phyloP scores from a whole-genome alignment of 768 basidiomycete genomes.

The Pleurotus djamor region DNA sequence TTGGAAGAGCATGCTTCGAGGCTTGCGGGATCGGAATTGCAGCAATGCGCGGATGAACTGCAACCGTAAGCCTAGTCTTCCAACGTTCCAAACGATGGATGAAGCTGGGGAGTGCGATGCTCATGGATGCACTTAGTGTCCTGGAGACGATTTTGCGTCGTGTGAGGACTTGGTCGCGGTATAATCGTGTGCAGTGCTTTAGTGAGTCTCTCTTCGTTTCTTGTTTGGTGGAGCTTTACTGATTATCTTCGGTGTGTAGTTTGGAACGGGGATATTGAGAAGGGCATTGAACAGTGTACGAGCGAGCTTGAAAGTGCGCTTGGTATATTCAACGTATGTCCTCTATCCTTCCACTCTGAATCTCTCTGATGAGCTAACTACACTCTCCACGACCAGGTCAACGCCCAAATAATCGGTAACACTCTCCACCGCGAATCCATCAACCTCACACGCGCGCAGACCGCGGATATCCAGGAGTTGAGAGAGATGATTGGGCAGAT shows the following conservation, averaged over 20 bases:
- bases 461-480: constrained; percentile 20
- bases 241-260: constrained; percentile 25
- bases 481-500: constrained; percentile 37
- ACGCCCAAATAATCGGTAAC: constrained; percentile 23
- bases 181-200: constrained; percentile 33
- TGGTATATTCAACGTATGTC: constrained; percentile 41
- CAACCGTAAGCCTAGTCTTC: constrained; percentile 30
- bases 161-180: constrained; percentile 34
- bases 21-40: constrained; percentile 37
- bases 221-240: background rate
- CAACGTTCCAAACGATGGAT: too few species aligned
- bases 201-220: constrained; percentile 24
- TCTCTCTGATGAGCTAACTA: too few species aligned
- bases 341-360: too few species aligned
- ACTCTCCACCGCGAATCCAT: constrained; percentile 24
- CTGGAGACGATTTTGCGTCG: constrained; percentile 36
- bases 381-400: too few species aligned
- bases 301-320: constrained; percentile 40
- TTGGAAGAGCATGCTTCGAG: constrained; percentile 36
- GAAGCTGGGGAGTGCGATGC: too few species aligned
- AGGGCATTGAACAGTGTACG: constrained; percentile 41
- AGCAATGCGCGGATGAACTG: constrained; percentile 38
- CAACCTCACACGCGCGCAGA: constrained; percentile 24
- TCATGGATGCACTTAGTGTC: constrained; percentile 28
- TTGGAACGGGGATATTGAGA: constrained; percentile 41